These are phyloP conservation scores for Aspergillus unguis DNA, from an alignment of 2,329 filamentous ascomycete genomes.

Conservation along the genomic window DNA sequence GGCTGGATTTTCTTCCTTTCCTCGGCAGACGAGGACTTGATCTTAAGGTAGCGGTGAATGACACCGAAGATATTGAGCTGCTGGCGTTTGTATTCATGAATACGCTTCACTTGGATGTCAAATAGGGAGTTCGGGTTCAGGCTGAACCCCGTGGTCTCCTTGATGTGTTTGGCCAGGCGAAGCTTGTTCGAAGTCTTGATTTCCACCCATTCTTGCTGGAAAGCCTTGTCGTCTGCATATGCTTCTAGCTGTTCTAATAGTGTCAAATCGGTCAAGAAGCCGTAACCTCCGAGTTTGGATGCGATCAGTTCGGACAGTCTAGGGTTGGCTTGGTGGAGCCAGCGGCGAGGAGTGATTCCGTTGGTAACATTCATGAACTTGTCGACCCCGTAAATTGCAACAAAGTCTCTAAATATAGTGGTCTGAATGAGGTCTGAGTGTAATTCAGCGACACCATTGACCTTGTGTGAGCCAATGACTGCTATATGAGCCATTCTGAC, in stretches of 20 bases:
- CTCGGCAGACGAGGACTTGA: slow-evolving; percentile 80
- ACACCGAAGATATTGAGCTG: slow-evolving; percentile 99
- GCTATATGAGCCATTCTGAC: slow-evolving; percentile 95
- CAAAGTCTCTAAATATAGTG: slow-evolving; percentile 99
- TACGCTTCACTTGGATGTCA: slow-evolving; percentile 97
- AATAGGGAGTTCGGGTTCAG: slow-evolving; percentile 89
- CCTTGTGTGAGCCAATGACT: slow-evolving; percentile 96
- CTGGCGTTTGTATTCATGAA: slow-evolving; percentile 98
- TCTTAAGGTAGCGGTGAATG: slow-evolving; percentile 85
- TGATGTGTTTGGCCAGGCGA: slow-evolving; percentile 86
- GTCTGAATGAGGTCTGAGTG: slow-evolving; percentile 98
- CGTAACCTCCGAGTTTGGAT: slow-evolving; percentile 76
- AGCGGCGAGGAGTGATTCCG: slow-evolving; percentile 90
- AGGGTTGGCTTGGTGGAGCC: slow-evolving; percentile 97
- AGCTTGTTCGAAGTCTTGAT: slow-evolving; percentile 98
- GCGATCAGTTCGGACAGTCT: slow-evolving; percentile 87
- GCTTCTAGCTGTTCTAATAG: slow-evolving; percentile 79
- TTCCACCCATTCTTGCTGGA: slow-evolving; percentile 91
- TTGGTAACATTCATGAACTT: slow-evolving; percentile 99
- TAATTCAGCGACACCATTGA: slow-evolving; percentile 95
- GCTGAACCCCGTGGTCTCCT: slow-evolving; percentile 70
- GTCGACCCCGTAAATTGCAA: slow-evolving; percentile 88
- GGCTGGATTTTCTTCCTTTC: slow-evolving; percentile 83
- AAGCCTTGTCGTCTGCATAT: slow-evolving; percentile 79
- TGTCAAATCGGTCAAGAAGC: slow-evolving; percentile 87